Percentiles rank a stretch among this genome's conserved stretches.
Conservation (phyloP, 495 filamentous ascomycete genomes). For the Aspergillus incahuasiensis region DNA sequence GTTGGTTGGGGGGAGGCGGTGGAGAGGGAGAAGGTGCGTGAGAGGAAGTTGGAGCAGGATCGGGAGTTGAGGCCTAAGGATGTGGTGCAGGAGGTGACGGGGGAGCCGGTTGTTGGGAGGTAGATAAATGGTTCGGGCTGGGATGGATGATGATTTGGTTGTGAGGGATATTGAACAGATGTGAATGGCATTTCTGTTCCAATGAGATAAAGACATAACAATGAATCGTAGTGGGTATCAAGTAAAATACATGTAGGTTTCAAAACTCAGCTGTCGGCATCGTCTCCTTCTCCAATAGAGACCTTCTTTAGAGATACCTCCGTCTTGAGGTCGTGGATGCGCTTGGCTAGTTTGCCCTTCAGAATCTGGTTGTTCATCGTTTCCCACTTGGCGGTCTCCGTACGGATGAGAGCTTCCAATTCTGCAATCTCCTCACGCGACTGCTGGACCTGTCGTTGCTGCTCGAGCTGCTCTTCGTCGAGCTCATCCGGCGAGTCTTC, state of each 20-base stretch:
- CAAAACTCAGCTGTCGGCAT: slow-evolving; percentile 25
- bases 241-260: slow-evolving; percentile 6
- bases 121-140: no score
- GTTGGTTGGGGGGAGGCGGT: slow-evolving; percentile 19
- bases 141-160: background rate
- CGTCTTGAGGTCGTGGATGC: slow-evolving; percentile 44
- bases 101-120: slow-evolving; percentile 27
- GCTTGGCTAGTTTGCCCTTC: slow-evolving; percentile 46
- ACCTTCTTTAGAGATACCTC: slow-evolving; percentile 48
- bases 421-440: slow-evolving; percentile 48
- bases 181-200: background rate
- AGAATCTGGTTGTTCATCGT: slow-evolving; percentile 41
- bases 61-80: slow-evolving; percentile 27
- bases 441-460: slow-evolving; percentile 44
- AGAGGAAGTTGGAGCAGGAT: slow-evolving; percentile 28
- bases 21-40: slow-evolving; percentile 27
- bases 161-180: background rate
- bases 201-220: background rate
- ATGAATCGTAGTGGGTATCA: slow-evolving; percentile 18
- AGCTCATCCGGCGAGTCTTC: slow-evolving; percentile 56
- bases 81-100: slow-evolving; percentile 26
- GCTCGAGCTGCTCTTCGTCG: slow-evolving; percentile 50
- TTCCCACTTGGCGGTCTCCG: slow-evolving; percentile 41
- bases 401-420: slow-evolving; percentile 42
- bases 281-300: slow-evolving; percentile 41